Percentiles rank a stretch among this genome's conserved stretches.
These are phyloP conservation scores for Geotrichum candidum DNA, from an alignment of 1,139 yeast genomes.

Conservation along the genomic window DNA sequence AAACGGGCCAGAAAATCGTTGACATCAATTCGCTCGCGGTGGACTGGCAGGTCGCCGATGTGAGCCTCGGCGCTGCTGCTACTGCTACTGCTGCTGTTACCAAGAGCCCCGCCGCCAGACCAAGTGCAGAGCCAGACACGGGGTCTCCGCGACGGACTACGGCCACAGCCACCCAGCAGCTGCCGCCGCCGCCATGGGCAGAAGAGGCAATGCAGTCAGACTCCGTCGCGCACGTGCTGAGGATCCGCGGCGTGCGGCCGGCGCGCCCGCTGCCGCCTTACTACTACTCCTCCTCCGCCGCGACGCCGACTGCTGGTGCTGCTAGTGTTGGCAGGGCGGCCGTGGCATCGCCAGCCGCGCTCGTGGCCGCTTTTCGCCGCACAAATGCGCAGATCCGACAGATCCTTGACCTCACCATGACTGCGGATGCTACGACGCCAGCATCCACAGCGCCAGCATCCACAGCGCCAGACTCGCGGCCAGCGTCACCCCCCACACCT, in stretches of 20 bases:
- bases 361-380: constrained; percentile 6
- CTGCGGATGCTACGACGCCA: background rate
- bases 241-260: constrained; percentile 4
- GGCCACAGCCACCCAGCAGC: background rate
- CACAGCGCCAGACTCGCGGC: background rate
- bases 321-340: background rate
- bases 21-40: constrained; percentile 34
- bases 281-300: background rate
- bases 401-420: background rate
- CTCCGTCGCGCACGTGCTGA: constrained; percentile 15
- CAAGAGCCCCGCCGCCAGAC: background rate
- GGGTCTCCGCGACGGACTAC: background rate
- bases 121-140: background rate
- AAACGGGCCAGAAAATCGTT: constrained; percentile 29
- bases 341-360: background rate
- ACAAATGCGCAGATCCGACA: constrained; percentile 8
- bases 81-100: background rate
- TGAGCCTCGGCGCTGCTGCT: constrained; percentile 1
- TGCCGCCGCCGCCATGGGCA: constrained; percentile 19
- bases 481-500: too few species aligned
- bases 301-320: background rate
- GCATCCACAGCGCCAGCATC: background rate
- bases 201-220: constrained; percentile 14
- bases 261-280: constrained; percentile 3
- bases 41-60: constrained; percentile 36